Evolutionary conservation across 2,329 filamentous ascomycete species (phyloP).

Genomic region (Coleophoma cylindrospora): DNA sequence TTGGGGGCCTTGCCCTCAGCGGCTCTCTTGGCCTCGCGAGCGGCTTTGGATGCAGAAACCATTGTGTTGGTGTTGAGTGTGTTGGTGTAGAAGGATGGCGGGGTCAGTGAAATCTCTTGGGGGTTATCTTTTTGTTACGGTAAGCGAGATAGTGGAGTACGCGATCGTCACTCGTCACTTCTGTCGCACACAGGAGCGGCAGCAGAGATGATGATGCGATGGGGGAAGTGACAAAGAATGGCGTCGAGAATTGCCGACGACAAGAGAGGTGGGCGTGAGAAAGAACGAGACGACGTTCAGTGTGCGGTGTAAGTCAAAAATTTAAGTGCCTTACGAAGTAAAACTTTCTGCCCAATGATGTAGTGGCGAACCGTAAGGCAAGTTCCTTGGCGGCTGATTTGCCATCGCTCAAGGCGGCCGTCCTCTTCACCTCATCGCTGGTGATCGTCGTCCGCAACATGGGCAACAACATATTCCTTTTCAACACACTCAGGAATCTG

Average conservation of each 20-base stretch:
- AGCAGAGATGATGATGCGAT: background rate
- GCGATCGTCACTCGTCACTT: background rate
- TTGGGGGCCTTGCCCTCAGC: constrained; percentile 70
- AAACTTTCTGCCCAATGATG: too few species aligned
- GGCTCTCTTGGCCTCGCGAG: constrained; percentile 67
- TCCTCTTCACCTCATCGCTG: too few species aligned
- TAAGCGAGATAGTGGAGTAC: background rate
- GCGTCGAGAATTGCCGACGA: background rate
- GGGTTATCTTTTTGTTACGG: background rate
- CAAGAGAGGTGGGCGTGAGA: background rate
- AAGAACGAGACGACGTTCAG: background rate
- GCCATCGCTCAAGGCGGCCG: too few species aligned
- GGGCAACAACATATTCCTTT: too few species aligned
- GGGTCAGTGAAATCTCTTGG: background rate
- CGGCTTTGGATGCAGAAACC: constrained; percentile 67
- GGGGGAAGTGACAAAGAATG: background rate
- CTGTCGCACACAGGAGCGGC: background rate
- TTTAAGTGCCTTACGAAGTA: too few species aligned
- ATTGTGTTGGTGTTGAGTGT: constrained; percentile 36
- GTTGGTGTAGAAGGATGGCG: background rate
- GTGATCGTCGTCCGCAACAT: too few species aligned
- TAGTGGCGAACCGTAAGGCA: too few species aligned
- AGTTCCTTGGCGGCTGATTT: too few species aligned
- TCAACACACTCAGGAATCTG: too few species aligned
- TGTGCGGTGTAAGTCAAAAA: background rate